Conservation (phyloP, 441 rosid genomes). For the Adansonia rubrostipa region DNA sequence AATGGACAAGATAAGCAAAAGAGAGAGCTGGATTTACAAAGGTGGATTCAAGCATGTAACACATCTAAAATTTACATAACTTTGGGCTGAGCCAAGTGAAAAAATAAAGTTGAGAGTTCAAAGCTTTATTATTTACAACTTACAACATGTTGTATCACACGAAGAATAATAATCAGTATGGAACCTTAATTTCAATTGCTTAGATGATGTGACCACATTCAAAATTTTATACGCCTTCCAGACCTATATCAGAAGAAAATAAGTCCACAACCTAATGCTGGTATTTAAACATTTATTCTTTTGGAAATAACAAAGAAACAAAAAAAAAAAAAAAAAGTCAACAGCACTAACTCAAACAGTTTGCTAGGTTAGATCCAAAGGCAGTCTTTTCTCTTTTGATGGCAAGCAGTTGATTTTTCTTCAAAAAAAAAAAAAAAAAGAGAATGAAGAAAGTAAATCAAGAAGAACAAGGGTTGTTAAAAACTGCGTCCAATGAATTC, state of each 20-base stretch:
- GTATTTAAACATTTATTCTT: not conserved
- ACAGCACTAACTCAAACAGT: slow-evolving; percentile 3
- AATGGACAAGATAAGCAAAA: slow-evolving; percentile 17
- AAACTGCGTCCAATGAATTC: not conserved
- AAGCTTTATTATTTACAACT: not conserved
- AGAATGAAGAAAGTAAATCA: not conserved
- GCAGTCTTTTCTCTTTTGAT: slow-evolving; percentile 9
- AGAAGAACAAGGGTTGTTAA: slow-evolving; percentile 6
- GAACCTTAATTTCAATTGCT: not conserved
- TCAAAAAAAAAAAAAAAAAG: not conserved
- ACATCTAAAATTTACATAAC: not conserved
- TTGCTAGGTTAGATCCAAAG: slow-evolving; percentile 14
- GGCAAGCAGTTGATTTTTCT: slow-evolving; percentile 3
- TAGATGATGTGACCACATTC: not conserved
- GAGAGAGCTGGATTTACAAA: not conserved
- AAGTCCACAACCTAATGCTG: not conserved
- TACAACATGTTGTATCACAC: not conserved
- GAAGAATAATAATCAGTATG: not conserved
- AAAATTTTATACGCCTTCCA: not conserved
- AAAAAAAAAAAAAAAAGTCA: slow-evolving; percentile 2
- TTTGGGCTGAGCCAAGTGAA: not conserved
- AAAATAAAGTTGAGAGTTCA: not conserved
- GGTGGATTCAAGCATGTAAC: not conserved
- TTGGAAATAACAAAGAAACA: slow-evolving; percentile 11
- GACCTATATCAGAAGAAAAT: not conserved